These are phyloP conservation scores for Buxus sempervirens DNA, from an alignment of 164 flowering plant species.

Conservation along the genomic window DNA sequence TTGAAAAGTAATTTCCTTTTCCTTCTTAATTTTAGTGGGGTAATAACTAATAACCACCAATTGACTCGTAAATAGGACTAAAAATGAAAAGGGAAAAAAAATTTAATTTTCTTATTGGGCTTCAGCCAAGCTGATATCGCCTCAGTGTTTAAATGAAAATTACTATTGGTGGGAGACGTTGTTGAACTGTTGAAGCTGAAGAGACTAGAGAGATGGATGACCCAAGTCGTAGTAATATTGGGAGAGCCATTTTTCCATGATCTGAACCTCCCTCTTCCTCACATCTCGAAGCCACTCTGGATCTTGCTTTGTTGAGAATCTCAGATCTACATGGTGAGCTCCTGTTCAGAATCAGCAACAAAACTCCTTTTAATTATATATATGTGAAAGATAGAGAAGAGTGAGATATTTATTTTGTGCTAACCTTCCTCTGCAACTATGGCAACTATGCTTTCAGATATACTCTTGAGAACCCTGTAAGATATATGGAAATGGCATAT, in stretches of 20 bases:
- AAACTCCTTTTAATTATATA: not conserved
- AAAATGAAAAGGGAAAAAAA: too few species aligned
- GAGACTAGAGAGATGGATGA: not conserved
- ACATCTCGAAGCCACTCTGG: constrained; percentile 76
- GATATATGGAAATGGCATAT: not conserved
- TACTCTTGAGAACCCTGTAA: constrained; percentile 61
- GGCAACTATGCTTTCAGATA: constrained; percentile 63
- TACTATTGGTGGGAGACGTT: too few species aligned
- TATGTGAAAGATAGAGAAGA: not conserved
- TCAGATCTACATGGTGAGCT: constrained; percentile 87
- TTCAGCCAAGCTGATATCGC: too few species aligned
- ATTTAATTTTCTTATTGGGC: too few species aligned
- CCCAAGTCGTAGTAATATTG: constrained; percentile 51
- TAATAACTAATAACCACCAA: too few species aligned
- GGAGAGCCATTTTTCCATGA: constrained; percentile 55
- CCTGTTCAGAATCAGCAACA: constrained; percentile 32
- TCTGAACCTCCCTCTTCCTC: constrained; percentile 48
- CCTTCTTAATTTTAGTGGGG: too few species aligned
- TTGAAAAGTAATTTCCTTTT: too few species aligned
- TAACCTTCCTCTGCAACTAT: constrained; percentile 66
- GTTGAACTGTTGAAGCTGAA: too few species aligned
- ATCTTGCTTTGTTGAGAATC: constrained; percentile 63
- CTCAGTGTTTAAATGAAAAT: too few species aligned
- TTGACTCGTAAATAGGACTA: too few species aligned
- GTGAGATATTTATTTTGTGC: not conserved